These are phyloP conservation scores for Epithele typhae DNA, from an alignment of 768 basidiomycete genomes.

Conservation along the genomic window DNA sequence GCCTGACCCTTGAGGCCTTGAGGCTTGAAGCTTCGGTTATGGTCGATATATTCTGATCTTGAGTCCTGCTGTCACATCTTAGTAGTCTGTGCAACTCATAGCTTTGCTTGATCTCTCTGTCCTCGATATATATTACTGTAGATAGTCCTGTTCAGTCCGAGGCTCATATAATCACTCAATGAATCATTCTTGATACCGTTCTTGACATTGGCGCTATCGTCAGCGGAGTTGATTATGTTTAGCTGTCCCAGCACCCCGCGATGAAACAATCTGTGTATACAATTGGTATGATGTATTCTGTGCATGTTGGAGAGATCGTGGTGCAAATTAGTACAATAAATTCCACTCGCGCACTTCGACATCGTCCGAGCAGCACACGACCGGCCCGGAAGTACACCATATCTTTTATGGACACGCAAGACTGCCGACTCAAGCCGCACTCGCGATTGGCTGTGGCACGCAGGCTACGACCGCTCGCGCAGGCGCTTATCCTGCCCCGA, in stretches of 20 bases:
- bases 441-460: too few relatives aligned
- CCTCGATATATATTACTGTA: neutral
- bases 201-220: too few relatives aligned
- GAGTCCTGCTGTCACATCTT: neutral
- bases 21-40: neutral
- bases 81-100: neutral
- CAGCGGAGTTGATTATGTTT: too few relatives aligned
- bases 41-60: neutral
- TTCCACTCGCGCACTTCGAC: conserved; percentile 3
- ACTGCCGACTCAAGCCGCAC: too few relatives aligned
- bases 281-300: conserved; percentile 3
- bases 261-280: conserved; percentile 1
- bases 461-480: too few relatives aligned
- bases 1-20: conserved; percentile 1
- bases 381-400: too few relatives aligned
- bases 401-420: too few relatives aligned
- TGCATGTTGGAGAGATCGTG: conserved; percentile 8
- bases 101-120: neutral
- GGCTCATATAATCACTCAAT: too few relatives aligned
- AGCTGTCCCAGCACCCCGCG: too few relatives aligned
- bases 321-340: conserved; percentile 13
- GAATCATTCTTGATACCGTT: too few relatives aligned
- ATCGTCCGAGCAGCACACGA: too few relatives aligned
- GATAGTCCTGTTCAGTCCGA: neutral
- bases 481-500: too few relatives aligned